A percentile compares a stretch with the other conserved stretches of the same genome.
Conservation (phyloP, 2,329 filamentous ascomycete species). For the Cladosporium phlei region DNA sequence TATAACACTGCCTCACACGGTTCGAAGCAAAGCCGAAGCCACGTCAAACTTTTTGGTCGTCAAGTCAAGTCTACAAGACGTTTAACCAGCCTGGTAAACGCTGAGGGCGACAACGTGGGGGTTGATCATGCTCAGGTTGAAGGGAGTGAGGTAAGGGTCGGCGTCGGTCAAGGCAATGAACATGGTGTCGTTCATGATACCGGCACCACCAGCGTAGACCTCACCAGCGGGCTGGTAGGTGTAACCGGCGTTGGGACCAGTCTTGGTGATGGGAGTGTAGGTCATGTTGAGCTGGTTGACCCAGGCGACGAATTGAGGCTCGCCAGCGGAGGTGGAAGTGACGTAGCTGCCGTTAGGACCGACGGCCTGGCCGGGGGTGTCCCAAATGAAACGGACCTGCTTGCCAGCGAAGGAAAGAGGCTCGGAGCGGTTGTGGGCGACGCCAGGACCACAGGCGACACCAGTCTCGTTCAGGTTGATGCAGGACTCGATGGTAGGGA, state of each 20-base stretch:
- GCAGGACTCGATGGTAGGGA: constrained; percentile 49
- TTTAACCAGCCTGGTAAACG: constrained; percentile 69
- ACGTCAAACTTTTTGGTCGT: neutral
- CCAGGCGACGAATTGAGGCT: constrained; percentile 68
- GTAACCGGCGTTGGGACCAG: constrained; percentile 56
- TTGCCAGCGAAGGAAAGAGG: constrained; percentile 72
- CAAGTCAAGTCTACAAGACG: too few species aligned
- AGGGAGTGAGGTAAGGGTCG: constrained; percentile 66
- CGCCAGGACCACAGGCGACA: constrained; percentile 58
- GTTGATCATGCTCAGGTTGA: constrained; percentile 70
- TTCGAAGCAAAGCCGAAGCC: neutral
- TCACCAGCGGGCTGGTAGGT: constrained; percentile 69
- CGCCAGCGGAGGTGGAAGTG: constrained; percentile 54
- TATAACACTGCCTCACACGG: neutral
- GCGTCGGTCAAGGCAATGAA: constrained; percentile 71
- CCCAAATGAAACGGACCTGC: constrained; percentile 67
- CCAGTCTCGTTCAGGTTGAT: constrained; percentile 51
- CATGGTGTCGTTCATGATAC: constrained; percentile 67
- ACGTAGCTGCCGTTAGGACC: constrained; percentile 82
- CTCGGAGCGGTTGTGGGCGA: constrained; percentile 63
- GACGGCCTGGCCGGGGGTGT: constrained; percentile 60
- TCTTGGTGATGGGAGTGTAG: constrained; percentile 58
- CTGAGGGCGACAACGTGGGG: constrained; percentile 70
- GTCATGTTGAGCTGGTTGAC: constrained; percentile 62
- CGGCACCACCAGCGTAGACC: constrained; percentile 63